Percentiles rank a stretch among this genome's conserved stretches.
These are phyloP conservation scores for Zygnema circumcarinatum DNA, from an alignment of 139 green algal genomes.

Conservation along the genomic window DNA sequence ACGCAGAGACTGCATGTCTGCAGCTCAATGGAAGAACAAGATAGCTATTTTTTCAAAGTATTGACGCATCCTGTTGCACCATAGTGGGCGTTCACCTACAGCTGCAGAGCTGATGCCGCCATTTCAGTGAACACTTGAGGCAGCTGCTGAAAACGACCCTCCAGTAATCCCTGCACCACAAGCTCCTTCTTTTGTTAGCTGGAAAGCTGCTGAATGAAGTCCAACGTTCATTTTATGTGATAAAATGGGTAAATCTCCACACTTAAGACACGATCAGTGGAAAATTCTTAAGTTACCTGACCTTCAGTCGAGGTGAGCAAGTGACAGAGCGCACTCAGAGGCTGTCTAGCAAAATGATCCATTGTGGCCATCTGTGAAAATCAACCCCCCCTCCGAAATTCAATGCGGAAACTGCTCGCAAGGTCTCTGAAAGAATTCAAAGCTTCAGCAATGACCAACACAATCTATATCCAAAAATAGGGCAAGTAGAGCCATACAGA, in stretches of 20 bases:
- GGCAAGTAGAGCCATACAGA: neutral
- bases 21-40: too few relatives aligned
- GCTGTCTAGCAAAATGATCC: neutral
- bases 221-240: too few relatives aligned
- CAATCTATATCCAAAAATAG: neutral
- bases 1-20: neutral
- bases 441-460: neutral
- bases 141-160: neutral
- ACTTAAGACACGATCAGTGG: too few relatives aligned
- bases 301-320: neutral
- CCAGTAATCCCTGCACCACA: neutral
- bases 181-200: too few relatives aligned
- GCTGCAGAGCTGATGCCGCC: neutral
- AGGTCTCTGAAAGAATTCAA: neutral
- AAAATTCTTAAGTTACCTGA: neutral
- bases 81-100: neutral
- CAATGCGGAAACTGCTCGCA: neutral
- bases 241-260: too few relatives aligned
- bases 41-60: too few relatives aligned
- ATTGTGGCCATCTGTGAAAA: neutral
- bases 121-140: neutral
- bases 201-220: too few relatives aligned
- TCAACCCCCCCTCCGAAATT: neutral
- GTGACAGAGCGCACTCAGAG: neutral
- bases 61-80: neutral